A percentile compares a stretch with the other conserved stretches of the same genome.
Conservation (phyloP, 257 asterid species). For the Nicotiana sylvestris region DNA sequence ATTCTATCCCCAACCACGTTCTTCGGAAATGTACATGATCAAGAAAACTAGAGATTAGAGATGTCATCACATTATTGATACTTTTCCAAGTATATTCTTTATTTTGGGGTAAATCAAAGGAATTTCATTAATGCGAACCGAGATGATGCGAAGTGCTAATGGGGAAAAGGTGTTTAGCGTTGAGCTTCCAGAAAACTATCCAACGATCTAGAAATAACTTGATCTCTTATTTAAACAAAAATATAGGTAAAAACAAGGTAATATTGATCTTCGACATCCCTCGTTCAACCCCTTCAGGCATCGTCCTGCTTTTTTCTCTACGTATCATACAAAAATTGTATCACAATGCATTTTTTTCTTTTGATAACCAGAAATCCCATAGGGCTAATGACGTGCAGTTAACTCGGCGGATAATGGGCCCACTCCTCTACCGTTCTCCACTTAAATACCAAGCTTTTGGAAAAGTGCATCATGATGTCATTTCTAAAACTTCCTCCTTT, state of each 20-base stretch:
- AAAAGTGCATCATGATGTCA: too few relatives aligned
- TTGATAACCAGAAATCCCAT: too few relatives aligned
- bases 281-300: not conserved
- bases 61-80: not conserved
- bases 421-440: too few relatives aligned
- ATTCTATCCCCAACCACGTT: not conserved
- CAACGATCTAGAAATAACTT: not conserved
- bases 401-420: too few relatives aligned
- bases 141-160: not conserved
- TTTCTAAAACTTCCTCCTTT: not conserved
- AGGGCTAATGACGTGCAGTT: too few relatives aligned
- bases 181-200: constrained; percentile 4
- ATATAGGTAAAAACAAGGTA: constrained; percentile 4
- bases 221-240: not conserved
- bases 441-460: too few relatives aligned
- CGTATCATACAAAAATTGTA: not conserved
- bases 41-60: not conserved
- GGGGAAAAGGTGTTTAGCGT: not conserved
- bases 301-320: not conserved
- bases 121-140: not conserved
- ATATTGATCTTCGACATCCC: not conserved
- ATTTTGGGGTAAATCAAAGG: not conserved
- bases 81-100: not conserved
- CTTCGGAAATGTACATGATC: not conserved
- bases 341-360: not conserved